phyloP scores from a whole-genome alignment of 2,329 filamentous ascomycete species.

The Aspergillus japonicus region DNA sequence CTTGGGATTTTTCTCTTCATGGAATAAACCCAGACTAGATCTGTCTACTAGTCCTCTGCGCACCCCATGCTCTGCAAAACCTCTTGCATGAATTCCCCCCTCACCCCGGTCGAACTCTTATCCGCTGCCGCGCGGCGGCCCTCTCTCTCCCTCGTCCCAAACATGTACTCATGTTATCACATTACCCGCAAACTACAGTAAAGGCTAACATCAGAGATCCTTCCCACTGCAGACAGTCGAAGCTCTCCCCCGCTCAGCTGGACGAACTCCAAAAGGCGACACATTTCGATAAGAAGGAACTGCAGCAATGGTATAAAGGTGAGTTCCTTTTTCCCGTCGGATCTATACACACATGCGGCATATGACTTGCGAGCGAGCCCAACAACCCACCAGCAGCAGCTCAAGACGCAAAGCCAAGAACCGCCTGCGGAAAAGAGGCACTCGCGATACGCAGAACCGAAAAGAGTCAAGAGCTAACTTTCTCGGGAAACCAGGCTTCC shows the following conservation, averaged over 20 bases:
- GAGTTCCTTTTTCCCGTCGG: slow-evolving; percentile 30
- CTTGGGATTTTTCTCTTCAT: too few relatives aligned
- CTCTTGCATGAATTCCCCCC: too few relatives aligned
- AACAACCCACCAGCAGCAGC: not conserved
- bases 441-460: too few relatives aligned
- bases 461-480: too few relatives aligned
- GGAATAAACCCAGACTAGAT: too few relatives aligned
- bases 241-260: slow-evolving; percentile 95
- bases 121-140: too few relatives aligned
- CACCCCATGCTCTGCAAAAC: too few relatives aligned
- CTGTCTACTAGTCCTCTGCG: too few relatives aligned
- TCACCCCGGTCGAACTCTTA: too few relatives aligned
- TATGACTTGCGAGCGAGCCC: not conserved
- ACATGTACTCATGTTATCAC: not conserved
- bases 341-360: too few relatives aligned
- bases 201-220: not conserved
- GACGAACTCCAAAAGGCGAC: slow-evolving; percentile 93
- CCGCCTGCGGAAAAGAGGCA: too few relatives aligned
- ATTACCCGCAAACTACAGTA: not conserved
- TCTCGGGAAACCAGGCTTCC: slow-evolving; percentile 65
- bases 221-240: slow-evolving; percentile 72
- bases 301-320: slow-evolving; percentile 99
- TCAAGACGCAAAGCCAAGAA: too few relatives aligned
- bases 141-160: not conserved
- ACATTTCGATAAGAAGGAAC: slow-evolving; percentile 98